phyloP scores from a whole-genome alignment of 1,284 basidiomycete species.

The Psilocybe mexicana region DNA sequence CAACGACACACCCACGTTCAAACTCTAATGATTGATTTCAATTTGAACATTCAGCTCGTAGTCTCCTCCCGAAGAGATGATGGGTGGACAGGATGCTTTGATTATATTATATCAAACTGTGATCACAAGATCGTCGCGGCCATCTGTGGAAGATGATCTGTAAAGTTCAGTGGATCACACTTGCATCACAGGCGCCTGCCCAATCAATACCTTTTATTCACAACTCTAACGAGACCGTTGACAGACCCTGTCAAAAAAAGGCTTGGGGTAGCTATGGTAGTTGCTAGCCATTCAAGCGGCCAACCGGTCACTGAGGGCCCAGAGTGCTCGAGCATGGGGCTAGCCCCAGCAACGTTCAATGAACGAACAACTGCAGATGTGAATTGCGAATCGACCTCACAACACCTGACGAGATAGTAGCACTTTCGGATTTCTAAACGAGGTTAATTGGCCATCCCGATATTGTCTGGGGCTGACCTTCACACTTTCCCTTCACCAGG shows the following conservation, averaged over 20 bases:
- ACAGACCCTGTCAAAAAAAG: slow-evolving; percentile 3
- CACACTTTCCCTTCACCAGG: neutral
- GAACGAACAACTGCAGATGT: neutral
- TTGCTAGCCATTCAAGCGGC: no score
- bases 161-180: no score
- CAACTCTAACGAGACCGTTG: neutral
- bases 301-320: neutral
- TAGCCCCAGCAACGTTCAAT: neutral
- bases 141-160: no score
- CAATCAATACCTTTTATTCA: neutral
- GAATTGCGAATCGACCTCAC: neutral
- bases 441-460: neutral
- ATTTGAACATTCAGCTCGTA: no score
- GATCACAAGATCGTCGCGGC: no score
- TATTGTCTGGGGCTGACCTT: neutral
- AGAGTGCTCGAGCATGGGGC: neutral
- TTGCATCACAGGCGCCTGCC: no score
- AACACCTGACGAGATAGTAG: neutral
- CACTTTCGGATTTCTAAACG: neutral
- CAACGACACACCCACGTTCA: no score
- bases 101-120: no score
- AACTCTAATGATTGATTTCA: no score
- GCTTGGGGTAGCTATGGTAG: neutral
- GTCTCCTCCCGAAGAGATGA: no score
- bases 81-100: no score